Evolutionary conservation across 208 protist genomes (phyloP).

Genomic region (Trypanosoma platydactyli): DNA sequence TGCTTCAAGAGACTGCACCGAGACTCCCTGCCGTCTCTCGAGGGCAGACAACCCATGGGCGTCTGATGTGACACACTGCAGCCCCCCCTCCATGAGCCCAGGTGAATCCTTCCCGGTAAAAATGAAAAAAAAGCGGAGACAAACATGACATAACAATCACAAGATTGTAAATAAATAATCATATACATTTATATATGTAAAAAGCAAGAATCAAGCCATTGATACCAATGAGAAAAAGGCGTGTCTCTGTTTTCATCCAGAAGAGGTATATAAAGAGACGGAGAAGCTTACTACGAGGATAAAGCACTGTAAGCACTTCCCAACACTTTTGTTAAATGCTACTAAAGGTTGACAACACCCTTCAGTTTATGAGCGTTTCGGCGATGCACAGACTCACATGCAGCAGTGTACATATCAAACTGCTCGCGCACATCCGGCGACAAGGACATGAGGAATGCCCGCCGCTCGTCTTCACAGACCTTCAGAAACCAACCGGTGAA

Average conservation of each 20-base stretch:
- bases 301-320: background rate
- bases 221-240: too few relatives aligned
- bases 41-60: background rate
- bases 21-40: background rate
- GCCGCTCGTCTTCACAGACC: constrained; percentile 53
- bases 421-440: constrained; percentile 55
- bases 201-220: too few relatives aligned
- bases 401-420: constrained; percentile 67
- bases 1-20: constrained; percentile 1
- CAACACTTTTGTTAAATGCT: background rate
- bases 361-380: constrained; percentile 92
- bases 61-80: background rate
- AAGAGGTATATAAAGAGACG: too few relatives aligned
- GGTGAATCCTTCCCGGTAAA: too few relatives aligned
- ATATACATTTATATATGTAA: constrained; percentile 6
- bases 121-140: constrained; percentile 8
- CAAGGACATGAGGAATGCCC: constrained; percentile 45
- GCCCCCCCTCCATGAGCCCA: background rate
- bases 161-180: constrained; percentile 11
- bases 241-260: too few relatives aligned
- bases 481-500: constrained; percentile 87
- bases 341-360: constrained; percentile 68
- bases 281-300: background rate
- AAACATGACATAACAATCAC: constrained; percentile 23
- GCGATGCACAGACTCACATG: constrained; percentile 83